Base-by-base conservation (phyloP, 306 rosid species). In the Quercus robur region DNA sequence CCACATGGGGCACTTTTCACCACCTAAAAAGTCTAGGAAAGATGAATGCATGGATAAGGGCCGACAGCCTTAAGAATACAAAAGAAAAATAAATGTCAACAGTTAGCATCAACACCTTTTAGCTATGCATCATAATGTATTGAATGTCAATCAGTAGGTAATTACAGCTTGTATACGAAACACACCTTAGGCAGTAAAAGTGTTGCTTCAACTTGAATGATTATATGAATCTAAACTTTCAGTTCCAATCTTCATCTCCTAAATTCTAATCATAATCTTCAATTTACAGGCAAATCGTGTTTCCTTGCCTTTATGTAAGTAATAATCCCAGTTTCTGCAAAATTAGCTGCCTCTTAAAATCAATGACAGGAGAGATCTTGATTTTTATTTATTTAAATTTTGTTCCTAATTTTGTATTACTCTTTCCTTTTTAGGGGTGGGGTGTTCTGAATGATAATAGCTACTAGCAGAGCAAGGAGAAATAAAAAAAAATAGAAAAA, bases 301-400 rank as follows among this genome's bases (percentile, higher is more conserved):
- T 52, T 71, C 62, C 71, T 72, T 30, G 55, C 41, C 26, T 66
- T 62, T 64, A 73, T 77, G 74, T 51, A 81, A 73, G 77, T 78
- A 20, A 61, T 25, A 70, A 14, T 64, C 59, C 15, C 19, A 76
- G 57, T 73, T 49, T 64, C 82, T 17, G 73, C 75, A 20, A 8
- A 70, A 44, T 51, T 21, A 35, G 81, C 70, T 67, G 28, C 49
- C 75, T 51, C 57, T 56, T 61, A 75, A 63, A 71, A 66, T 54
- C 59, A 58, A 57, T 71, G 44, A 51, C 10, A 1, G 62, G 54
- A 46, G n/a, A 63, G 31, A 20, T 6, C 51, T 25, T 19, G 5
- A 2, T 20, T 41, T n/a, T 38, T 25, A 12, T 44, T 23, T 0
- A 0, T 59, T 20, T 61, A 2, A 41, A 35, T 4, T 41, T 19